phyloP scores from a whole-genome alignment of 2,329 filamentous ascomycete species.

The Phialophora expanda region DNA sequence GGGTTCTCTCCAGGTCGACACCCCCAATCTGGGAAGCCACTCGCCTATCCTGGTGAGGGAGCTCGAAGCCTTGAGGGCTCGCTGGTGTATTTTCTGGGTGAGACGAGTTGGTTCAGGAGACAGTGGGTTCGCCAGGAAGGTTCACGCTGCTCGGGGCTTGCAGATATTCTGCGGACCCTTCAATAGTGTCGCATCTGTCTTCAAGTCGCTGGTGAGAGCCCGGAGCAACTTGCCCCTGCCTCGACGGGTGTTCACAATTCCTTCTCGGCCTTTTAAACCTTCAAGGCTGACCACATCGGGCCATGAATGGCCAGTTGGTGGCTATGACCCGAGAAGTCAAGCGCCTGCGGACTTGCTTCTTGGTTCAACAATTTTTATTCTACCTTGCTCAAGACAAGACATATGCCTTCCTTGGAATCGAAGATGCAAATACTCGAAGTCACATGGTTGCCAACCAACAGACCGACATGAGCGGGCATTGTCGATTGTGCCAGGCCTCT shows the following conservation, averaged over 20 bases:
- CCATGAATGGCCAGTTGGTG: background rate
- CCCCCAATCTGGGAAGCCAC: background rate
- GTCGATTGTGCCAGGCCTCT: background rate
- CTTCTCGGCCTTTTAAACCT: background rate
- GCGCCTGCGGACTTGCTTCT: background rate
- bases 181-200: background rate
- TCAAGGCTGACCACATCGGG: background rate
- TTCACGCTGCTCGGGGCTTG: background rate
- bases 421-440: background rate
- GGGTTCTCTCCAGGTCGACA: background rate
- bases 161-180: background rate
- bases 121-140: background rate
- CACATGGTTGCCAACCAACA: background rate
- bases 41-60: background rate
- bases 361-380: background rate
- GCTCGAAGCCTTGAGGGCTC: background rate
- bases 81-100: background rate
- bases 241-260: background rate
- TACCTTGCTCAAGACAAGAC: background rate
- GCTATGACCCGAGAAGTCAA: background rate
- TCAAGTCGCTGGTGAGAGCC: background rate
- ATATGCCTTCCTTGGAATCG: background rate
- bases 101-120: background rate
- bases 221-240: background rate
- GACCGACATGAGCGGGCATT: background rate